Evolutionary conservation across 1,139 yeast species (phyloP).

Genomic region (Wickerhamiella pararugosa): DNA sequence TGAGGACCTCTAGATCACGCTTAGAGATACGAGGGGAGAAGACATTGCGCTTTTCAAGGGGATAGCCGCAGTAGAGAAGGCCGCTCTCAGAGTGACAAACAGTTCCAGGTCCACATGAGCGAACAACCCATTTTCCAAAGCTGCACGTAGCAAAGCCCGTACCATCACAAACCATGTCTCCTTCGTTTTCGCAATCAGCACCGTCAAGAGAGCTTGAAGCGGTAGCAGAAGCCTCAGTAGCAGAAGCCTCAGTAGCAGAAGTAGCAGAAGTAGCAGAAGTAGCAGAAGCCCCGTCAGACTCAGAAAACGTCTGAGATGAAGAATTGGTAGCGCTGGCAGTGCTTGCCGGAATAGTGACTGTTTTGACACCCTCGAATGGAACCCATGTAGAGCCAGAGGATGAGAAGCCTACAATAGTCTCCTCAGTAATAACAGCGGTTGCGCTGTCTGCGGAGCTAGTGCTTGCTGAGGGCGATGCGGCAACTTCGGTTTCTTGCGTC

Average conservation of each 20-base stretch:
- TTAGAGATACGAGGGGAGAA: neutral
- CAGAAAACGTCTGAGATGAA: neutral
- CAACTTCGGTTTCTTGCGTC: too few relatives aligned
- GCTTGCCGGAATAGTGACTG: neutral
- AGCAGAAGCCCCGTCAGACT: neutral
- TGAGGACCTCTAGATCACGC: neutral
- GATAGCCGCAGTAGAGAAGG: slow-evolving; percentile 12
- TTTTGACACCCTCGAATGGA: too few relatives aligned
- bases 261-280: neutral
- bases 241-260: neutral
- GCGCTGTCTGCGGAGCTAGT: too few relatives aligned
- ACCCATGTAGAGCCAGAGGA: too few relatives aligned
- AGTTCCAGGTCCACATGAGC: slow-evolving; percentile 11
- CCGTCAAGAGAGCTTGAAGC: slow-evolving; percentile 1
- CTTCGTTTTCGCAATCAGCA: slow-evolving; percentile 5
- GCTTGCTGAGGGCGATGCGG: too few relatives aligned
- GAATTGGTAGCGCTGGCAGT: neutral
- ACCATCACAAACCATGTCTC: slow-evolving; percentile 9
- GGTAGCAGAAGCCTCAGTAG: neutral
- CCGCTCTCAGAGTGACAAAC: slow-evolving; percentile 8
- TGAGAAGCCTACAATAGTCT: too few relatives aligned
- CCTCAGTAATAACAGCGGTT: too few relatives aligned
- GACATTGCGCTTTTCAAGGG: slow-evolving; percentile 5
- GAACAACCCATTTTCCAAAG: slow-evolving; percentile 9
- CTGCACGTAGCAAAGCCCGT: slow-evolving; percentile 9